phyloP scores from a whole-genome alignment of 2,329 filamentous ascomycete species.

The Fusarium ambrosium region DNA sequence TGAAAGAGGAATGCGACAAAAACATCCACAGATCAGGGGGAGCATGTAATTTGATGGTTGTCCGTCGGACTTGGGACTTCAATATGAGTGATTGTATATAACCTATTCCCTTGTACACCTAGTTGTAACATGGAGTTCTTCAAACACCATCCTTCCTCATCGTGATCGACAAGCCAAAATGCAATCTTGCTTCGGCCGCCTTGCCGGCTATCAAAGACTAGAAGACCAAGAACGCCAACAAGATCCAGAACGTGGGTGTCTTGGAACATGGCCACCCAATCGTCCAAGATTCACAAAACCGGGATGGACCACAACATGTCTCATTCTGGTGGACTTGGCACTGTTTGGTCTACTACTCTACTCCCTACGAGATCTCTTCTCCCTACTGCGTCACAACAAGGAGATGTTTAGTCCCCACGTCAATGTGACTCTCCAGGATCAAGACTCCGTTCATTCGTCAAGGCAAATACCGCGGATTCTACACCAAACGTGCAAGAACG shows the following conservation, averaged over 20 bases:
- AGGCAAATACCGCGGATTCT: conserved; percentile 79
- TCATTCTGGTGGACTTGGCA: conserved; percentile 70
- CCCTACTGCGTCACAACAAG: conserved; percentile 67
- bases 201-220: background rate
- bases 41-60: background rate
- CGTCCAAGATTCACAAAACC: conserved; percentile 1
- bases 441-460: conserved; percentile 75
- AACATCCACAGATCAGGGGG: background rate
- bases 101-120: background rate
- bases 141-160: background rate
- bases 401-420: conserved; percentile 45
- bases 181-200: background rate
- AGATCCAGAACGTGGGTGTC: background rate
- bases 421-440: conserved; percentile 19
- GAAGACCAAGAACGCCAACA: background rate
- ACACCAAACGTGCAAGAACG: conserved; percentile 80
- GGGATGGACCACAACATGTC: conserved; percentile 63
- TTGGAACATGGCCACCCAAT: background rate
- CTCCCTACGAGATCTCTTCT: conserved; percentile 77
- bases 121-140: background rate
- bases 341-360: conserved; percentile 74
- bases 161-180: background rate
- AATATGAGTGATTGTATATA: background rate
- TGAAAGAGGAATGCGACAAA: background rate
- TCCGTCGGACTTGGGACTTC: background rate